Percentiles rank a stretch among this genome's conserved stretches.
phyloP scores from a whole-genome alignment of 164 flowering plant genomes.

The Buxus sempervirens region DNA sequence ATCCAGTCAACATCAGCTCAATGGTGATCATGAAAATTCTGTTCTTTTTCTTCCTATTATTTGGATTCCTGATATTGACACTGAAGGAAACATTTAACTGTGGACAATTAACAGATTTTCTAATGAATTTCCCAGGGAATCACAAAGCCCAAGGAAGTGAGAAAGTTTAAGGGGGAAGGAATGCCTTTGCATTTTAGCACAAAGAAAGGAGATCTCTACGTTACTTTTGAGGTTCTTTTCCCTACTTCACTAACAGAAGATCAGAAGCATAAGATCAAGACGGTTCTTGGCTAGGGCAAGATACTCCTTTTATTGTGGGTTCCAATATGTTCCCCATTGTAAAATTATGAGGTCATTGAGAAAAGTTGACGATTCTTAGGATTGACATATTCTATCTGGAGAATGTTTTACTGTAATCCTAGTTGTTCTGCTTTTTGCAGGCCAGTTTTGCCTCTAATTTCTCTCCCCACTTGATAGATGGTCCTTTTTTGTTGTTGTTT shows the following conservation, averaged over 20 bases:
- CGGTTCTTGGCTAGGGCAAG: slow-evolving; percentile 42
- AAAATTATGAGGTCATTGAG: no score
- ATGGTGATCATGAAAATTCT: slow-evolving; percentile 43
- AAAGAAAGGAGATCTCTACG: slow-evolving; percentile 87
- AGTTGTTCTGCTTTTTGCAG: no score
- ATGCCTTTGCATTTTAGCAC: slow-evolving; percentile 86
- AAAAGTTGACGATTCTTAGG: no score
- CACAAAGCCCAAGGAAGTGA: slow-evolving; percentile 92
- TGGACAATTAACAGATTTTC: neutral
- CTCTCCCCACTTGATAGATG: no score
- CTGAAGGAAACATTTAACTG: neutral
- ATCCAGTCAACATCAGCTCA: slow-evolving; percentile 71
- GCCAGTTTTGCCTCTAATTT: no score
- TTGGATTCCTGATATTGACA: neutral
- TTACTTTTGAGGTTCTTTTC: slow-evolving; percentile 85
- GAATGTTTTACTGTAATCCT: no score
- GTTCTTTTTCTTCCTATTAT: neutral
- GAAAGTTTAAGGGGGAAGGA: slow-evolving; percentile 91
- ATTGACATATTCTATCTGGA: no score
- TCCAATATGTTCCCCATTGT: slow-evolving; percentile 11
- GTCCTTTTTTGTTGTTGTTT: no score
- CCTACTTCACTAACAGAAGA: slow-evolving; percentile 83
- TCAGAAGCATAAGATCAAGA: slow-evolving; percentile 85
- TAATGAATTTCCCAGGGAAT: slow-evolving; percentile 54
- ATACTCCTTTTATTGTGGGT: slow-evolving; percentile 5